Base-by-base conservation (phyloP, 2,329 filamentous ascomycete species). In the Massarina eburnea region DNA sequence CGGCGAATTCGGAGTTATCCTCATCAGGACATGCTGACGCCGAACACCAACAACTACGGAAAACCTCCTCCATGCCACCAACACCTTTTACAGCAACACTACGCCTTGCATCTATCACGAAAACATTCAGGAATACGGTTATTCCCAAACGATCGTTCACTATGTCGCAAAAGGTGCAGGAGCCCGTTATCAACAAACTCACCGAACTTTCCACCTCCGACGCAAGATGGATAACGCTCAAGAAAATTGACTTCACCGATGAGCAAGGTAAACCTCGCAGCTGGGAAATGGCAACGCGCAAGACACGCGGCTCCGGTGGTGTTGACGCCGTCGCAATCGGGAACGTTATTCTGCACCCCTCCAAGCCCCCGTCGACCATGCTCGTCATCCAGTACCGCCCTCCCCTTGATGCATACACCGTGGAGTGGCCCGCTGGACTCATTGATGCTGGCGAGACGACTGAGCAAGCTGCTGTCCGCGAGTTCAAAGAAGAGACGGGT, bases 231-330 rank as follows among this genome's bases (percentile, higher is more conserved):
- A 33, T 63, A 21, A 58, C 60, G 17, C 46, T 63, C 17, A 58
- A 78, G 54, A 70, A 67, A 51, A 64, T 61, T 3, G 68, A 63
- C 36, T 90, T 89, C 66, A 71, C 73, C 49, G 85, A 89, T 60
- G 78, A 81, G 34, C 75, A 76, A 26, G 81, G 80, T 56, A 71
- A 70, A 9, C 63, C 69, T 0, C 77, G 85, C 40, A 80, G 78
- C 32, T 89, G 86, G 86, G 86, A 89, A 65, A 84, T 83, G 1
- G 84, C 85, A 5, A 82, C 86, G 64, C 80, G 86, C 18, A 78
- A 76, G 18, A 89, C 85, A 0, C 75, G 77, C 41, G 78, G 80
- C 26, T 81, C 86, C 42, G 86, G 20, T 3, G 35, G 35, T 6
- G 35, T 38, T 8, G 35, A 89, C 60, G 85, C 83, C 41, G 85